Conservation (phyloP, 495 filamentous ascomycete genomes). For the Penicillium ochrochloron region DNA sequence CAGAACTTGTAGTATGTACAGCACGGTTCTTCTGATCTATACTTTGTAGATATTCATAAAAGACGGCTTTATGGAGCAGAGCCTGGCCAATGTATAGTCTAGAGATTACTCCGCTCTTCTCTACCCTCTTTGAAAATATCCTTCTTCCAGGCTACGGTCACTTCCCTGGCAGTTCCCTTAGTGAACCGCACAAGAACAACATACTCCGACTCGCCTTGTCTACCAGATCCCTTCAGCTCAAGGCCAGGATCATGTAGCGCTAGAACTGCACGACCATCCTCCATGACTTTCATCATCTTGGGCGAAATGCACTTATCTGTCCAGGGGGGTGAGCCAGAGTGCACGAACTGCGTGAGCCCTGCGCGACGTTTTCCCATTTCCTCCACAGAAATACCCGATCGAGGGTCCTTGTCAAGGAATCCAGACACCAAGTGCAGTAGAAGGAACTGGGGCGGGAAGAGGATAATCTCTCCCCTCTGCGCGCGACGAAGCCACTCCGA, state of each 20-base stretch:
- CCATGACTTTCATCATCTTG: slow-evolving; percentile 56
- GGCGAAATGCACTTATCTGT: slow-evolving; percentile 79
- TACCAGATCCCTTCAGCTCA: slow-evolving; percentile 65
- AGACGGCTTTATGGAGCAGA: neutral
- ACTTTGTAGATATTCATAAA: neutral
- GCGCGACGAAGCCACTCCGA: slow-evolving; percentile 69
- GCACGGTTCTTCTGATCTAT: neutral
- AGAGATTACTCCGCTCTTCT: slow-evolving; percentile 37
- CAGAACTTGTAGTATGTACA: neutral
- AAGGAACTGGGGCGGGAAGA: slow-evolving; percentile 91
- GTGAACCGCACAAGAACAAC: slow-evolving; percentile 72
- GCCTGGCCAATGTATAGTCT: slow-evolving; percentile 13
- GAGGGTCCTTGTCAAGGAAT: slow-evolving; percentile 57
- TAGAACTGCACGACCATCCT: slow-evolving; percentile 65
- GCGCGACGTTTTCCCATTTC: slow-evolving; percentile 56
- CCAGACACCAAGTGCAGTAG: slow-evolving; percentile 68
- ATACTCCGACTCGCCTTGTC: slow-evolving; percentile 72
- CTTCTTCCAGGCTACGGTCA: slow-evolving; percentile 58
- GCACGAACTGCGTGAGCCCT: slow-evolving; percentile 61
- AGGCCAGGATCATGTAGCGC: slow-evolving; percentile 71
- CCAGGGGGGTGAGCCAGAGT: slow-evolving; percentile 65
- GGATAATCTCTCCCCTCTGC: slow-evolving; percentile 66
- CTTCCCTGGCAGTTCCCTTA: slow-evolving; percentile 57
- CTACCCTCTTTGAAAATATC: slow-evolving; percentile 47
- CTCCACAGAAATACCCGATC: slow-evolving; percentile 33